These are phyloP conservation scores for Geosmithia morbida DNA, from an alignment of 2,329 filamentous ascomycete species.

Conservation along the genomic window DNA sequence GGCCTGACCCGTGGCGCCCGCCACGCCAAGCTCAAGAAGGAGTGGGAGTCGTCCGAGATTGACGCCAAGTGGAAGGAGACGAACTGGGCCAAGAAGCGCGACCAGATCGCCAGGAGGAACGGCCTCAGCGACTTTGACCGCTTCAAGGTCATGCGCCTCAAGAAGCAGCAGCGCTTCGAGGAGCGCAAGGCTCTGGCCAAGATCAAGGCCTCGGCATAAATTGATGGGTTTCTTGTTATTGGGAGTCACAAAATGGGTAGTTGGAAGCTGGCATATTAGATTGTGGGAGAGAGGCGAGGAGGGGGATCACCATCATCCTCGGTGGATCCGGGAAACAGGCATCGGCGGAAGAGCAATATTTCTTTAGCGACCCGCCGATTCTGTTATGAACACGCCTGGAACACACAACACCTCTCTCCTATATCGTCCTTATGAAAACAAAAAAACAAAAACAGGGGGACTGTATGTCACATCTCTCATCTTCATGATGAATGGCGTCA, in stretches of 20 bases:
- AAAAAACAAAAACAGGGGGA: constrained; percentile 27
- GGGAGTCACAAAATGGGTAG: constrained; percentile 8
- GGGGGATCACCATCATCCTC: constrained; percentile 10
- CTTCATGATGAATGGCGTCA: constrained; percentile 50
- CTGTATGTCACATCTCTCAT: constrained; percentile 49
- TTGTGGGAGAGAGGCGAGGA: constrained; percentile 13
- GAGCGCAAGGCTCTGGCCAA: constrained; percentile 93
- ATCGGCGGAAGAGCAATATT: too few relatives aligned
- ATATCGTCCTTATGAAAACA: constrained; percentile 20
- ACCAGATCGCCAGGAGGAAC: constrained; percentile 73
- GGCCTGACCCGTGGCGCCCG: constrained; percentile 77
- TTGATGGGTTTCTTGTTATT: constrained; percentile 2
- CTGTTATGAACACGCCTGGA: not conserved
- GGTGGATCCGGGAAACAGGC: too few relatives aligned
- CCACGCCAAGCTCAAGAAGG: constrained; percentile 67
- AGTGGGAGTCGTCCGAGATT: constrained; percentile 84
- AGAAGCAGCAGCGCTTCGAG: constrained; percentile 99
- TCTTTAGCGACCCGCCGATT: too few relatives aligned
- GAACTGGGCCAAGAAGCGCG: constrained; percentile 89
- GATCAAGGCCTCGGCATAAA: constrained; percentile 69
- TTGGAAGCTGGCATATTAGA: constrained; percentile 19
- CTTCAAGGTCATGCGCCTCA: constrained; percentile 99
- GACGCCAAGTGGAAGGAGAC: constrained; percentile 87
- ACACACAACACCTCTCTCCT: constrained; percentile 5
- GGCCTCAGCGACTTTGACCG: constrained; percentile 95